Evolutionary conservation across 2,329 filamentous ascomycete genomes (phyloP), one percentile per base, ranked within the genome.

Genomic region (Zopfia rhizophila): DNA sequence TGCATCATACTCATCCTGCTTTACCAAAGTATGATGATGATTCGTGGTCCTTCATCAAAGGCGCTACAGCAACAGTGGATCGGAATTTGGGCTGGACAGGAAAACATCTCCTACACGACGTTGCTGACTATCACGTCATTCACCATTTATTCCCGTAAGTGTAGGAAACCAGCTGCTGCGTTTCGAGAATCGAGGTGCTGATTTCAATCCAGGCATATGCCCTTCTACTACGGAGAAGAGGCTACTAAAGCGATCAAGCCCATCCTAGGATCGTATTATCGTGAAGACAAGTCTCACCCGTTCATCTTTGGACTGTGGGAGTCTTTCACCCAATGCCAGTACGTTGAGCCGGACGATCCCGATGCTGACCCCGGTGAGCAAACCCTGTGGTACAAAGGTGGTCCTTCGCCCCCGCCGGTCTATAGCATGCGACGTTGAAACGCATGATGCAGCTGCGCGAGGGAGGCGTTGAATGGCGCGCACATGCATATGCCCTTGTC

Each of bases 1-100:
- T 90, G 14, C 87, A 90, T 72, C 87, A 90, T 77, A 87, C 84
- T 43, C 83, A 88, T 64, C 73, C 67, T 2, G 64, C 71, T 3
- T 74, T 85, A 36, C 79, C 79, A 13, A 81, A 87, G 68, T 87
- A 84, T 65, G 78, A 81, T 18, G 78, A 78, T 30, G 76, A 80
- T 13, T 74, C 75, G 42, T 87, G 84, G 84, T 83, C 80, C 16
- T 87, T 82, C 57, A 78, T 82, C 50, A 81, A 82, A 57, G 85
- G 85, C 18, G 83, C 84, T 2, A 73, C 83, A 11, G 79, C 82
- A 24, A 87, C 85, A 3, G 77, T 88, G 19, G 85, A 88, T 68
- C 81, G 85, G 32, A 81, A 85, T 46, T 82, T 86, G 51, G 84
- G 84, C 30, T 86, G 83, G 65, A 79, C 87, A 52, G 84, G 84